These are phyloP conservation scores for Vigna mungo DNA, from an alignment of 306 rosid genomes.

Conservation along the genomic window DNA sequence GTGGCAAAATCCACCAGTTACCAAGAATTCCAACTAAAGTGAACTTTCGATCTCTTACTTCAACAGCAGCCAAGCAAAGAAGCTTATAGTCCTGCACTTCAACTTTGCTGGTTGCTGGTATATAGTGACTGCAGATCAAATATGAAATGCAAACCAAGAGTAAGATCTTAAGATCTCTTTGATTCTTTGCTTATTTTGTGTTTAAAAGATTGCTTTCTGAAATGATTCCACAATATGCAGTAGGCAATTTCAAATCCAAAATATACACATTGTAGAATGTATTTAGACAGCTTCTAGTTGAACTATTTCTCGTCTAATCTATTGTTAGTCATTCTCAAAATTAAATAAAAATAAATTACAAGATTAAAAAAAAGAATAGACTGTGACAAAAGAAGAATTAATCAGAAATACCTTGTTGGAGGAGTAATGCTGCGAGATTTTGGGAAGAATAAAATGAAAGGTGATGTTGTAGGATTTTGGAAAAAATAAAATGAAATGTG, in stretches of 20 bases:
- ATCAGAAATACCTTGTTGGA: too few species aligned
- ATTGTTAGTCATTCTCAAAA: too few species aligned
- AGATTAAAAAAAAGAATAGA: too few species aligned
- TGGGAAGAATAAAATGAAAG: too few species aligned
- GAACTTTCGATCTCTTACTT: slow-evolving; percentile 58
- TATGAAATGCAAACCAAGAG: slow-evolving; percentile 14
- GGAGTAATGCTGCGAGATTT: too few species aligned
- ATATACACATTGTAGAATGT: neutral
- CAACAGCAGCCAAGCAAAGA: slow-evolving; percentile 69
- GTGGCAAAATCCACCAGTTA: slow-evolving; percentile 76
- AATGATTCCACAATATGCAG: neutral
- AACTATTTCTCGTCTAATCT: too few species aligned
- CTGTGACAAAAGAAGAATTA: too few species aligned
- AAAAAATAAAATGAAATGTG: too few species aligned
- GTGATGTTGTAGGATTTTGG: too few species aligned
- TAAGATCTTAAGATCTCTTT: neutral
- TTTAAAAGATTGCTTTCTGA: neutral
- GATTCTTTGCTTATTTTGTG: neutral
- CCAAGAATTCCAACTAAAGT: slow-evolving; percentile 79
- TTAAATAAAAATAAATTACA: too few species aligned
- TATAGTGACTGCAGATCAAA: slow-evolving; percentile 61
- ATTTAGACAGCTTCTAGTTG: neutral
- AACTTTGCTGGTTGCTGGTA: slow-evolving; percentile 73
- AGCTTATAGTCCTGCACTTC: slow-evolving; percentile 80
- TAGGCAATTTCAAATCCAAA: neutral